Evolutionary conservation across 345 rosid species (phyloP).

Genomic region (Aquilaria yunnanensis): DNA sequence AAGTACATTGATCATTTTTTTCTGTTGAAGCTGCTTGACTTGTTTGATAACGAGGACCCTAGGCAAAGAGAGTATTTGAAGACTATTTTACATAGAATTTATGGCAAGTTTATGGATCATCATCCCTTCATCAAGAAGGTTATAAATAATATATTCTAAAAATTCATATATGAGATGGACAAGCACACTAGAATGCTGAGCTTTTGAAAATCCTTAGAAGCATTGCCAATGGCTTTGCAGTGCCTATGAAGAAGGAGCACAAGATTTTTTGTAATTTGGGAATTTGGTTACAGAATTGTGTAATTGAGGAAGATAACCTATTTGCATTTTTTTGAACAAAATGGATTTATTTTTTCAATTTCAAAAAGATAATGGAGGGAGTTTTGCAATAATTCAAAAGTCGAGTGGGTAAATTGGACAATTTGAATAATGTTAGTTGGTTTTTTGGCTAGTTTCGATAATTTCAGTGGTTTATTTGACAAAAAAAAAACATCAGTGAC

Average conservation of each 20-base stretch:
- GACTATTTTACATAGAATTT: slow-evolving; percentile 80
- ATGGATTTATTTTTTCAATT: too few relatives aligned
- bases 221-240: slow-evolving; percentile 84
- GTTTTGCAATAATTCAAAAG: too few relatives aligned
- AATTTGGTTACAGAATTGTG: too few relatives aligned
- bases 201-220: slow-evolving; percentile 88
- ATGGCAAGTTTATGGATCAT: slow-evolving; percentile 93
- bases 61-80: slow-evolving; percentile 85
- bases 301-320: too few relatives aligned
- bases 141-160: slow-evolving; percentile 68
- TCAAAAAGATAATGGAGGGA: too few relatives aligned
- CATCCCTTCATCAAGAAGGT: slow-evolving; percentile 82
- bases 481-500: too few relatives aligned
- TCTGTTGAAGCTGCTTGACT: slow-evolving; percentile 63
- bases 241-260: slow-evolving; percentile 96
- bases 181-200: slow-evolving; percentile 75
- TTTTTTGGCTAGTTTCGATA: too few relatives aligned
- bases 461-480: too few relatives aligned
- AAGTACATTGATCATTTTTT: slow-evolving; percentile 73
- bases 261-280: slow-evolving; percentile 36
- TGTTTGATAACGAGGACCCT: slow-evolving; percentile 82
- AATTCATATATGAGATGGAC: slow-evolving; percentile 85
- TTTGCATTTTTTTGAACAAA: too few relatives aligned
- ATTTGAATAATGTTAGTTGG: too few relatives aligned
- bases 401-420: too few relatives aligned